phyloP scores from a whole-genome alignment of 129 eudicot species.

The Erigeron canadensis region DNA sequence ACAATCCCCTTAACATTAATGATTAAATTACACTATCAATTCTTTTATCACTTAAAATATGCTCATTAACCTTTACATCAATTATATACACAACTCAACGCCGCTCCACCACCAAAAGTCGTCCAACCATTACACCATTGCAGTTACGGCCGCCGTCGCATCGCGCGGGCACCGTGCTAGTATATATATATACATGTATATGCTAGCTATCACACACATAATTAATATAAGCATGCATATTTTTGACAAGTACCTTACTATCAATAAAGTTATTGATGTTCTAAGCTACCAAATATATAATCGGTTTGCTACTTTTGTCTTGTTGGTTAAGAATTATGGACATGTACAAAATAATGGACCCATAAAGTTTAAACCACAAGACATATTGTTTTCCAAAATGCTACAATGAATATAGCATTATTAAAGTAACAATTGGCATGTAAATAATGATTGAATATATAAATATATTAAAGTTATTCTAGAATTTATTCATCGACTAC shows the following conservation, averaged over 20 bases:
- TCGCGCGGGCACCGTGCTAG: no score
- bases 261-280: constrained; percentile 2
- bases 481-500: constrained; percentile 26
- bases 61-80: no score
- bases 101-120: no score
- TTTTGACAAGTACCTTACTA: neutral
- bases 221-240: constrained; percentile 1
- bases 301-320: constrained; percentile 22
- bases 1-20: no score
- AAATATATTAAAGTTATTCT: constrained; percentile 24
- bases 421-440: constrained; percentile 28
- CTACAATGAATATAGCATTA: constrained; percentile 18
- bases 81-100: no score
- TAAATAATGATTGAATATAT: constrained; percentile 7
- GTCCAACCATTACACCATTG: no score
- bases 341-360: constrained; percentile 22
- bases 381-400: constrained; percentile 14
- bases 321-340: constrained; percentile 15
- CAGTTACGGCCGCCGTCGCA: no score
- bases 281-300: constrained; percentile 10
- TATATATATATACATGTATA: no score
- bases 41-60: no score
- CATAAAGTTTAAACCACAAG: constrained; percentile 23
- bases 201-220: neutral
- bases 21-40: no score